Conservation (phyloP, 345 rosid species). For the Alliaria petiolata region DNA sequence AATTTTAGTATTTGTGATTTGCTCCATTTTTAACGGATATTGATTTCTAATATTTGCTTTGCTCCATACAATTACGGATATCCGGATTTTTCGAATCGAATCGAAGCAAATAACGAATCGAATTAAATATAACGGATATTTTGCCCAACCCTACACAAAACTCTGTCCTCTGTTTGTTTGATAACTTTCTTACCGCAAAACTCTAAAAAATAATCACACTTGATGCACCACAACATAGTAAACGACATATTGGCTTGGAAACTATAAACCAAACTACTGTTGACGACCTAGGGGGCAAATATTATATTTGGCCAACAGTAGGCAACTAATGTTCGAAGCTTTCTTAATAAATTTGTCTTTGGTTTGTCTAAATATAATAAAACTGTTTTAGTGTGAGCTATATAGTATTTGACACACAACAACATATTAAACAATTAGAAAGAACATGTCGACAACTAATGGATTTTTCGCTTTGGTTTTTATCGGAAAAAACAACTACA, state of each 20-base stretch:
- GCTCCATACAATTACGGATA: too few relatives aligned
- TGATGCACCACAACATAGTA: background rate
- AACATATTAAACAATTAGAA: background rate
- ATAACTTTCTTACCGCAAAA: background rate
- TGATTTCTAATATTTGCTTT: too few relatives aligned
- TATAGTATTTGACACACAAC: background rate
- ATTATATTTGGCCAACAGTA: background rate
- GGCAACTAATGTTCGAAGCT: background rate
- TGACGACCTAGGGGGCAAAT: background rate
- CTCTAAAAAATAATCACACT: background rate
- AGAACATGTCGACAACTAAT: slow-evolving; percentile 21
- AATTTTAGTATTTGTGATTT: too few relatives aligned
- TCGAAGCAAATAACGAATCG: too few relatives aligned
- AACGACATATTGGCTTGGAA: background rate
- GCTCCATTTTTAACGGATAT: too few relatives aligned
- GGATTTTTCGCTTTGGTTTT: background rate
- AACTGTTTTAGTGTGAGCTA: background rate
- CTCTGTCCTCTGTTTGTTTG: background rate
- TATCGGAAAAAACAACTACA: background rate
- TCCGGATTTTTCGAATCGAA: too few relatives aligned
- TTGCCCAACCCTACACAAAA: too few relatives aligned
- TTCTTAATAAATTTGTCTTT: background rate
- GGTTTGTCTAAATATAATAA: background rate
- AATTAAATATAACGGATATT: too few relatives aligned
- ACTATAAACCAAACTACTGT: background rate